phyloP scores from a whole-genome alignment of 768 basidiomycete genomes.

The Paxillus involutus region DNA sequence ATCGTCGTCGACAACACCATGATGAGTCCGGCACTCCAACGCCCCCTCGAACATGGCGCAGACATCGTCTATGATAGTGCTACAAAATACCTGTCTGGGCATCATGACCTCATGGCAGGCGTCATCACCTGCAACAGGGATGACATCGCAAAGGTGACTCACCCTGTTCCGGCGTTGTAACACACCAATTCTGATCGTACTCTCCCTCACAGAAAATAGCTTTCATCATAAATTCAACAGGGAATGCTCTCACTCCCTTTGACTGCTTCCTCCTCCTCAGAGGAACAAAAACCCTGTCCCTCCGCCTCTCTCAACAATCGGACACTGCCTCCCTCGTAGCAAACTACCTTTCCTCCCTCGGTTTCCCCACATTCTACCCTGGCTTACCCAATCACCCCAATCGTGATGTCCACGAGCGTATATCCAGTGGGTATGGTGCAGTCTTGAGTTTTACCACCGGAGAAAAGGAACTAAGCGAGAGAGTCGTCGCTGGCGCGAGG shows the following conservation, averaged over 20 bases:
- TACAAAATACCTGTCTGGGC: slow-evolving; percentile 96
- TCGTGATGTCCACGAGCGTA: slow-evolving; percentile 84
- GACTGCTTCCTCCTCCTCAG: slow-evolving; percentile 96
- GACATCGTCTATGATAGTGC: slow-evolving; percentile 98
- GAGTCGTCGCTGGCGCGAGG: slow-evolving; percentile 88
- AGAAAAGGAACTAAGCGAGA: slow-evolving; percentile 85
- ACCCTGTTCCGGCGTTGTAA: neutral
- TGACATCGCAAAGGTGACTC: slow-evolving; percentile 76
- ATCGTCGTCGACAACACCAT: slow-evolving; percentile 97
- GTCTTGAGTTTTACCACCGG: slow-evolving; percentile 95
- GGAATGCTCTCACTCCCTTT: slow-evolving; percentile 92
- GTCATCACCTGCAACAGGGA: slow-evolving; percentile 90
- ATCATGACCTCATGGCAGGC: slow-evolving; percentile 99
- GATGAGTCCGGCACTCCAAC: slow-evolving; percentile 98
- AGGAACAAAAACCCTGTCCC: slow-evolving; percentile 92
- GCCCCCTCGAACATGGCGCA: slow-evolving; percentile 93
- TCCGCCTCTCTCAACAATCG: slow-evolving; percentile 96
- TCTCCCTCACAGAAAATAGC: slow-evolving; percentile 65
- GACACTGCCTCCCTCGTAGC: slow-evolving; percentile 81
- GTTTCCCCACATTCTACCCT: slow-evolving; percentile 92
- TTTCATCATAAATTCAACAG: slow-evolving; percentile 90
- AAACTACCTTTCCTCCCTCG: slow-evolving; percentile 77
- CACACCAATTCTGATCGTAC: neutral
- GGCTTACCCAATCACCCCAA: slow-evolving; percentile 82
- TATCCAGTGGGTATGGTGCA: slow-evolving; percentile 89